phyloP scores from a whole-genome alignment of 345 rosid genomes.

The Populus nigra region DNA sequence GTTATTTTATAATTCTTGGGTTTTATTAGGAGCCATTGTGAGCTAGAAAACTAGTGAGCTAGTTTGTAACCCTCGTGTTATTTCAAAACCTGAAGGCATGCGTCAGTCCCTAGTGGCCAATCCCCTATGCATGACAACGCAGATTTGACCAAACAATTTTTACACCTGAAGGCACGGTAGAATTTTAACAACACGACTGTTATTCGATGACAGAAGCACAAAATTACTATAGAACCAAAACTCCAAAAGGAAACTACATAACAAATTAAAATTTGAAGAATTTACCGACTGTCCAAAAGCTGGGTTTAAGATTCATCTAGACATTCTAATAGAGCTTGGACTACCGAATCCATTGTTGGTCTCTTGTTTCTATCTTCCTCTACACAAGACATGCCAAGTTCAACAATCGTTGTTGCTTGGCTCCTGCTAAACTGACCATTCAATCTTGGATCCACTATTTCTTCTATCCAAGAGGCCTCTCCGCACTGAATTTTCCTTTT shows the following conservation, averaged over 20 bases:
- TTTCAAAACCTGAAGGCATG: neutral
- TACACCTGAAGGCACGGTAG: neutral
- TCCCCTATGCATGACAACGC: too few species aligned
- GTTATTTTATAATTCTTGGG: too few species aligned
- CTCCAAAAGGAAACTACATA: neutral
- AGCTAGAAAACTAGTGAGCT: neutral
- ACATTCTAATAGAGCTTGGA: conserved; percentile 27
- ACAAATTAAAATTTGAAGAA: neutral
- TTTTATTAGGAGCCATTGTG: too few species aligned
- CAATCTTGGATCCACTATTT: conserved; percentile 26
- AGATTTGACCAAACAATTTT: too few species aligned
- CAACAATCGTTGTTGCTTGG: conserved; percentile 13
- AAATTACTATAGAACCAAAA: neutral
- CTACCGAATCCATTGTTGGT: conserved; percentile 32
- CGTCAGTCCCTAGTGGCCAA: neutral
- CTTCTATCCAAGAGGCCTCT: conserved; percentile 5
- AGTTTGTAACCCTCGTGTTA: neutral
- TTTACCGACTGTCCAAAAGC: neutral
- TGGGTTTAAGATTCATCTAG: conserved; percentile 11
- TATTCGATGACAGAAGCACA: neutral
- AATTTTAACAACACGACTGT: neutral
- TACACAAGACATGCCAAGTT: conserved; percentile 25
- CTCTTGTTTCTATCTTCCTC: conserved; percentile 23
- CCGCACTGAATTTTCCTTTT: conserved; percentile 10
- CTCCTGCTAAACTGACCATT: conserved; percentile 1